Base-by-base conservation (phyloP, 2,329 filamentous ascomycete species). In the Fusarium anguioides region DNA sequence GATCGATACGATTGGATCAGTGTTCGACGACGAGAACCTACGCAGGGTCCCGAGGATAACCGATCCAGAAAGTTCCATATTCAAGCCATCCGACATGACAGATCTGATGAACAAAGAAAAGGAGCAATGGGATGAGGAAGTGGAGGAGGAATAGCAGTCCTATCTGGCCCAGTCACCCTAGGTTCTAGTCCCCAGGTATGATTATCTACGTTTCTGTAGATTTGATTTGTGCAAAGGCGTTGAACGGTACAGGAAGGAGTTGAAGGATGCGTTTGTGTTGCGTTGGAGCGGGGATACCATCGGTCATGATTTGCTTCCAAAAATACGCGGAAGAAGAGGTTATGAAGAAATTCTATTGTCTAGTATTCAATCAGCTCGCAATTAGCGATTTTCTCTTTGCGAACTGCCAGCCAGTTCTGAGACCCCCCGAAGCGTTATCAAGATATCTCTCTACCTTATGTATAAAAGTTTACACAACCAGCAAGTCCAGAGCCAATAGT, bases 1-100 rank as follows among this genome's bases (percentile, higher is more conserved):
- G 95, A 94, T 93, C 66, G 91, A 93, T 66, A 94, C 89, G 36
- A 96, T 99, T 69, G 93, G 94, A 0, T 91, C 93, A 1, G 93
- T 98, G 1, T 97, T 99, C 72, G 90, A 94, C 63, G 92, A 92
- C 72, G 93, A 94, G 71, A 90, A 88, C 71, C 85, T 93, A 33
- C 87, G 87, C 63, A 87, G 85, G 54, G 90, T 97, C 39, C 93
- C 94, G 17, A 82, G 89, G 3, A 80, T 77, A 21, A 81, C 83
- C 3, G 90, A 96, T 59, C 87, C 88, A 2, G 82, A 80, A 49
- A 89, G 86, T 73, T 86, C 83, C 31, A 91, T 97, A 56, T 97
- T 97, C 79, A 90, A 90, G 66, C 81, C 88, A 4, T 85, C 84
- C 7, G 83, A 86, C 59, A 94, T 97, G 92, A 85, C 86, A 17